phyloP scores from a whole-genome alignment of 768 basidiomycete genomes.

The Psilocybe sp. region DNA sequence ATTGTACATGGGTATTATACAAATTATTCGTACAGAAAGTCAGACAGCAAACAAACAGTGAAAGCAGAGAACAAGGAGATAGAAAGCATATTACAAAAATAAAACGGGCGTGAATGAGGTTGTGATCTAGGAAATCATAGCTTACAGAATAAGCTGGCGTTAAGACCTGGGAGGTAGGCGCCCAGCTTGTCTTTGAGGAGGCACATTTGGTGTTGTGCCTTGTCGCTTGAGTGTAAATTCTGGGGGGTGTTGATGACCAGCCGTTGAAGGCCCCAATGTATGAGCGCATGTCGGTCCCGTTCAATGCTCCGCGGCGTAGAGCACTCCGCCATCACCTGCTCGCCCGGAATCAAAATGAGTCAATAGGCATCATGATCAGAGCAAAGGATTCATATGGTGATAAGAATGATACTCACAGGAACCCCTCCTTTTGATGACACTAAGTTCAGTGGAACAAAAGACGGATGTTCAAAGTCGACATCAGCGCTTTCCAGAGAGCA shows the following conservation, averaged over 20 bases:
- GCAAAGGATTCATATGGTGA: neutral
- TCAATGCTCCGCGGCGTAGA: constrained; percentile 1
- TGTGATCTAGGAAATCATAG: no score
- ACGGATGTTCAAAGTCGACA: neutral
- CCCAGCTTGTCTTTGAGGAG: neutral
- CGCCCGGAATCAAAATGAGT: neutral
- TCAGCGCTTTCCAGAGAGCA: constrained; percentile 12
- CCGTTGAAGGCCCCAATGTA: constrained; percentile 7
- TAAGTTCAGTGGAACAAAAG: neutral
- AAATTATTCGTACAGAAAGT: no score
- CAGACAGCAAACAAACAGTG: no score
- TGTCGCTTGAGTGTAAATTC: neutral
- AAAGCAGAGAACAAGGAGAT: no score
- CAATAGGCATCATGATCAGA: neutral
- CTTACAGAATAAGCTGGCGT: no score
- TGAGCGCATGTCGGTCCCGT: neutral
- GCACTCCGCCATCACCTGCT: neutral
- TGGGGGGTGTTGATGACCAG: constrained; percentile 6
- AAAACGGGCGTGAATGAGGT: no score
- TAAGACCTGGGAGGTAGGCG: no score
- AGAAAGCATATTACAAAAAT: no score
- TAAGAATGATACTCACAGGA: neutral
- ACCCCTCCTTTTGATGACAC: neutral
- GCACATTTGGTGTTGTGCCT: neutral
- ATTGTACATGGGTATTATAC: no score